Evolutionary conservation across 768 basidiomycete species (phyloP).

Genomic region (Panaeolus papilionaceus): DNA sequence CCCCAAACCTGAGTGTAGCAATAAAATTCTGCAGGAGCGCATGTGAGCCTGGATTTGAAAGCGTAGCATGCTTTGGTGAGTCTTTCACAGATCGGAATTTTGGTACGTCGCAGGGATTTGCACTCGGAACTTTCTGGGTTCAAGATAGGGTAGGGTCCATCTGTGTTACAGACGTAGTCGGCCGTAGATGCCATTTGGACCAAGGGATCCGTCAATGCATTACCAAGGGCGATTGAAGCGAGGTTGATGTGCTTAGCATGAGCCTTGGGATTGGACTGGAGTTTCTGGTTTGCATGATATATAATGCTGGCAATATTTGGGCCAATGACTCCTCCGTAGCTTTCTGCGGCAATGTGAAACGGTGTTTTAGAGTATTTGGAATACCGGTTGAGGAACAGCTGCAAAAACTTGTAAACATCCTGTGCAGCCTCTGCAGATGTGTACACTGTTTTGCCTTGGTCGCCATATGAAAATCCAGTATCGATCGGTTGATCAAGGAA

Average conservation of each 20-base stretch:
- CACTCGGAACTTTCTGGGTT: slow-evolving; percentile 74
- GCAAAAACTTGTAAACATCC: slow-evolving; percentile 86
- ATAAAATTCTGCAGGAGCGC: slow-evolving; percentile 77
- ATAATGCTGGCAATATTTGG: slow-evolving; percentile 90
- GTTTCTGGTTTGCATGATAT: slow-evolving; percentile 73
- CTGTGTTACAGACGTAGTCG: slow-evolving; percentile 70
- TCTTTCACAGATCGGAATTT: slow-evolving; percentile 76
- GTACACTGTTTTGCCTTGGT: slow-evolving; percentile 73
- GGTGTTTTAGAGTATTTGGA: slow-evolving; percentile 69
- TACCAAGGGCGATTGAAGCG: slow-evolving; percentile 83
- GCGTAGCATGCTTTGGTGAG: slow-evolving; percentile 76
- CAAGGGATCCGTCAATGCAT: slow-evolving; percentile 84
- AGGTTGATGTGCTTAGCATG: slow-evolving; percentile 75
- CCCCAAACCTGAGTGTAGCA: slow-evolving; percentile 78
- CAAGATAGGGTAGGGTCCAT: slow-evolving; percentile 83
- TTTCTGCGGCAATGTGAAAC: slow-evolving; percentile 85
- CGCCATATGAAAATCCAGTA: slow-evolving; percentile 88
- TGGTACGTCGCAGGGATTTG: slow-evolving; percentile 55
- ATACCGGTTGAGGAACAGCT: slow-evolving; percentile 78
- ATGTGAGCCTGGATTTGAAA: slow-evolving; percentile 61
- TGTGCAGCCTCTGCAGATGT: slow-evolving; percentile 87
- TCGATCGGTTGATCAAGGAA: slow-evolving; percentile 84
- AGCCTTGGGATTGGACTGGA: slow-evolving; percentile 49
- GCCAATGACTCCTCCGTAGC: slow-evolving; percentile 78
- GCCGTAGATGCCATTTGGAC: slow-evolving; percentile 83